Evolutionary conservation across 345 rosid species (phyloP), one percentile per base, ranked within the genome.

Genomic region (Psidium guajava): DNA sequence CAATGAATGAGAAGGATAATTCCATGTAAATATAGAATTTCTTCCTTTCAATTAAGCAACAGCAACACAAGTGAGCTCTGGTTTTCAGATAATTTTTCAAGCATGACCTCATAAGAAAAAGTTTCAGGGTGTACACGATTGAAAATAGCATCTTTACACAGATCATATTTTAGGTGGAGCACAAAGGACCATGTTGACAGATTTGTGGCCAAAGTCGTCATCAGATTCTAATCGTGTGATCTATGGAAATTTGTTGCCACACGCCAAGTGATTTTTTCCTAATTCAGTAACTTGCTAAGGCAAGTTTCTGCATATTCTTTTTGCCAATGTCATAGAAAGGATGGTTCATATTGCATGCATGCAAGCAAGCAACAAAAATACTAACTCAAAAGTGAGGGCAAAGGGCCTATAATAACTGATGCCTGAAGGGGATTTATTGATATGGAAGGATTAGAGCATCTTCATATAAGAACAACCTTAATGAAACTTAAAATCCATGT

Each of bases 1-100:
- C 81, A 87, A 54, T 49, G 84, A 85, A 82, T 85, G 50, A 83
- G 81, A 55, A 81, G 75, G 81, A 50, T 83, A 57, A 24, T 82
- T 83, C 54, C 82, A 40, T 54, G 80, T 55, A 20, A 44, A 56
- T 81, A 27, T 53, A 85, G 74, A 55, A 55, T 18, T 13, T 84
- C 42, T n/a, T 73, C 28, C n/a, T 28, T 73, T 69, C 28, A 27
- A 64, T 52, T 83, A 55, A 83, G 53, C 32, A 81, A 81, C 47
- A 69, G 47, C 44, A 44, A 36, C 77, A 32, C 11, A 69, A 69
- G 24, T 69, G 47, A 32, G 44, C 47, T 32, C 77, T 64, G 44
- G 44, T 32, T 64, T 36, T 69, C 80, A 9, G 25, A 69, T 18
- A 18, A 69, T 69, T 69, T 69, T 69, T 69, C 47, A 18, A 32